Base-by-base conservation (phyloP, 148 eudicot genomes). In the Simmondsia chinensis region DNA sequence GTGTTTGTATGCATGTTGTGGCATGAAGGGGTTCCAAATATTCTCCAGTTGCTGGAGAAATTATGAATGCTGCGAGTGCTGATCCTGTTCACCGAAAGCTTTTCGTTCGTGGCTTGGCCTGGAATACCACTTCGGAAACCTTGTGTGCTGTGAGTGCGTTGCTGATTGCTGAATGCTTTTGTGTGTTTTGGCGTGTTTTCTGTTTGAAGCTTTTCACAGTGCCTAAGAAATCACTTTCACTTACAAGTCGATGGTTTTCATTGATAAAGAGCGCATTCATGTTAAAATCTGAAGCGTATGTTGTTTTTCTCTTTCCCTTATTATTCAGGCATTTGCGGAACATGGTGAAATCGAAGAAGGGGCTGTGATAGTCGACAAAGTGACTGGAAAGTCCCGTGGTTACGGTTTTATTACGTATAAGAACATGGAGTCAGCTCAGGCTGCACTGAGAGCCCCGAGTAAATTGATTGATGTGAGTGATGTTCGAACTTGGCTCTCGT, bases 51-150 rank as follows among this genome's bases (percentile, higher is more conserved):
- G 87, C 79, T 38, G 82, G 69, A 75, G 82, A 75, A 70, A 80
- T 80, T 53, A 59, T 47, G 70, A 60, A 72, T 72, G 31, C 73
- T 64, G 88, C 83, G 33, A 73, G 77, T 70, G 63, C 80, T 36
- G 88, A 80, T 64, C 83, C 83, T 48, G 88, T 63, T 56, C 81
- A 76, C 55, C 70, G 83, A 73, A 80, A 76, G 88, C 88, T 80
- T 52, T 80, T 76, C 67, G 83, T 80, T 57, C 82, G 87, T 66
- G 87, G 87, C 56, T 80, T 80, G 77, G 79, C 76, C 51, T 80
- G 79, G 82, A 61, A 69, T 58, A 80, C 87, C 54, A 48, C 87
- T 34, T 72, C 87, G 44, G 87, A 75, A 65, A 80, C 74, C 46
- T 76, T 80, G 82, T 72, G 82, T 79, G 73, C 79, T 79, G 87